phyloP scores from a whole-genome alignment of 192 early-diverging fungal genomes.

The Phlyctochytrium bullatum region DNA sequence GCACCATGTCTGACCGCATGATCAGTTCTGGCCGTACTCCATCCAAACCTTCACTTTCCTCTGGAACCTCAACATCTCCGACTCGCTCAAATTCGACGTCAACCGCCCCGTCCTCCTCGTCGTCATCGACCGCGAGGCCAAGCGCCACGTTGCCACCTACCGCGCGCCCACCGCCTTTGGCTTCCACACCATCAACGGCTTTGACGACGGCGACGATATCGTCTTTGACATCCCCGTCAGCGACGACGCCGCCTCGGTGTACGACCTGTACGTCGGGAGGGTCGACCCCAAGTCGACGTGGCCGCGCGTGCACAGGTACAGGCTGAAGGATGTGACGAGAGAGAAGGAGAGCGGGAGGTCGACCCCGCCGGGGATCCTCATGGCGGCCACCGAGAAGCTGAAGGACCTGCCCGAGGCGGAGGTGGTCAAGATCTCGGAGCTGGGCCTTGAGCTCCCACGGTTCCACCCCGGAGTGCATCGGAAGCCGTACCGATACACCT shows the following conservation, averaged over 20 bases:
- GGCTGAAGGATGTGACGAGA: not conserved
- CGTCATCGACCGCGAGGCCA: constrained; percentile 68
- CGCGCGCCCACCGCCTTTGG: constrained; percentile 60
- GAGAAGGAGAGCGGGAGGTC: not conserved
- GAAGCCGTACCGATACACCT: not conserved
- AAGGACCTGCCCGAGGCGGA: not conserved
- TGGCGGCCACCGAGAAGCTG: not conserved
- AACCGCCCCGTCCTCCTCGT: constrained; percentile 62
- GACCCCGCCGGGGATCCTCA: not conserved
- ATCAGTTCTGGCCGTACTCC: constrained; percentile 57
- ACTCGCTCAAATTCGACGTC: constrained; percentile 65
- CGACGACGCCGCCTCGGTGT: constrained; percentile 25
- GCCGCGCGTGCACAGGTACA: not conserved
- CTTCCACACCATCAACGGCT: constrained; percentile 54
- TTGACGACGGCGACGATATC: constrained; percentile 46
- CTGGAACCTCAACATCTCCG: constrained; percentile 70
- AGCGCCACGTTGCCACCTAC: constrained; percentile 68
- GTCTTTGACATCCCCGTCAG: constrained; percentile 38
- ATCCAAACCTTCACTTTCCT: constrained; percentile 26
- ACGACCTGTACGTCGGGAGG: constrained; percentile 3
- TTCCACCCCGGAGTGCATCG: not conserved
- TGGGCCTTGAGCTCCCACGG: constrained; percentile 1
- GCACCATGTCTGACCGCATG: not conserved
- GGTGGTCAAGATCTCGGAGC: not conserved
- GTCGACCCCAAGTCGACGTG: not conserved